A percentile compares a stretch with the other conserved stretches of the same genome.
phyloP scores from a whole-genome alignment of 2,329 filamentous ascomycete genomes.

The Rachicladosporium sp. region DNA sequence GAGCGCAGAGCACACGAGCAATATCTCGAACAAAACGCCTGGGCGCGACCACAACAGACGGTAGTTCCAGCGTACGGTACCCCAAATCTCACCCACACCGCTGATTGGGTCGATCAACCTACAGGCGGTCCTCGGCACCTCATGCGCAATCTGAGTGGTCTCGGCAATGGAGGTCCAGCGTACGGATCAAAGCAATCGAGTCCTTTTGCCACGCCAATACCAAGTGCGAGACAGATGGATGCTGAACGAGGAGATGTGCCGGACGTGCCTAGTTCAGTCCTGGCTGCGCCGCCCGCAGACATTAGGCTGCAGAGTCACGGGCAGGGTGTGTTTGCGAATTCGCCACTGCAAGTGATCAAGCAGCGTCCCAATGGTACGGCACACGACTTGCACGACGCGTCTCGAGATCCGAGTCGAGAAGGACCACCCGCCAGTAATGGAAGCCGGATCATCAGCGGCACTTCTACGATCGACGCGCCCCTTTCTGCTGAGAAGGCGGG shows the following conservation, averaged over 20 bases:
- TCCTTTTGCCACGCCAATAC: constrained; percentile 20
- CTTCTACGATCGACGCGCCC: constrained; percentile 23
- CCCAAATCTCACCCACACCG: constrained; percentile 20
- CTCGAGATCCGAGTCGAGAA: too few species aligned
- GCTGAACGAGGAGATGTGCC: constrained; percentile 7
- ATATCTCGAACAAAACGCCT: constrained; percentile 79
- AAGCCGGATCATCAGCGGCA: constrained; percentile 30
- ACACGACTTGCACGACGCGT: too few species aligned
- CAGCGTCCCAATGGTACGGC: constrained; percentile 14
- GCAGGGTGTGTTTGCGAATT: constrained; percentile 5
- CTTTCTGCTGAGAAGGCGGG: constrained; percentile 13
- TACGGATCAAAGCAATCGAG: constrained; percentile 9
- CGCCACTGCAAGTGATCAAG: constrained; percentile 17
- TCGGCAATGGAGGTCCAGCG: neutral
- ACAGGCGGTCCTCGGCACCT: constrained; percentile 10
- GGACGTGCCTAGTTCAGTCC: constrained; percentile 2
- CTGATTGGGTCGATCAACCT: constrained; percentile 21
- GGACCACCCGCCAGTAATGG: constrained; percentile 9
- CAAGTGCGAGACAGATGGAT: constrained; percentile 4
- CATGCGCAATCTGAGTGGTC: constrained; percentile 16
- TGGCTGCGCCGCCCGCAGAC: constrained; percentile 1
- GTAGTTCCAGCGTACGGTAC: constrained; percentile 43
- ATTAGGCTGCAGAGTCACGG: neutral
- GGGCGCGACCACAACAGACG: constrained; percentile 83
- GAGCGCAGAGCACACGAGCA: constrained; percentile 45